Percentiles rank a stretch among this genome's conserved stretches.
Conservation (phyloP, 805 yeast species). For the Starmerella powellii region DNA sequence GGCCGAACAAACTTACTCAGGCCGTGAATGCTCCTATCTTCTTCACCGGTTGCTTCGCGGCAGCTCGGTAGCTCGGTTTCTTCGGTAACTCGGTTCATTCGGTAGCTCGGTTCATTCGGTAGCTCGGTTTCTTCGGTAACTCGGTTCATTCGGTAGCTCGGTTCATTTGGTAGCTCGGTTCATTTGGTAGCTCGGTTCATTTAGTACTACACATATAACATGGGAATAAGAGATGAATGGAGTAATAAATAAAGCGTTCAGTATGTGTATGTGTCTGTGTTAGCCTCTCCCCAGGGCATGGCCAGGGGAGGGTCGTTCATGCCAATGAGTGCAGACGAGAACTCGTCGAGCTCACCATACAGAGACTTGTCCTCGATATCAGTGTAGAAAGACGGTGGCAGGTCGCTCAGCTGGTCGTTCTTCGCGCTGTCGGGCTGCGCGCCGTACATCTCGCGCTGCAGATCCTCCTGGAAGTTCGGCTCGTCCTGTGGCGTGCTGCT, state of each 20-base stretch:
- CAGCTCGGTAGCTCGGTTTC: too few species aligned
- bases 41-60: too few species aligned
- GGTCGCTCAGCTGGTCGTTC: constrained; percentile 9
- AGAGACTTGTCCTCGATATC: constrained; percentile 3
- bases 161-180: too few species aligned
- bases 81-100: too few species aligned
- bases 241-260: neutral
- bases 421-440: constrained; percentile 1
- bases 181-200: too few species aligned
- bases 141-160: too few species aligned
- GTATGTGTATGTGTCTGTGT: neutral
- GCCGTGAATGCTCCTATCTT: too few species aligned
- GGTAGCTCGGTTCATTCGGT: too few species aligned
- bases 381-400: constrained; percentile 13
- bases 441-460: constrained; percentile 15
- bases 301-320: constrained; percentile 10
- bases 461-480: constrained; percentile 7
- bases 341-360: constrained; percentile 3
- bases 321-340: constrained; percentile 10
- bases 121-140: too few species aligned
- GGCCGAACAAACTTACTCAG: too few species aligned
- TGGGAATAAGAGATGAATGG: neutral
- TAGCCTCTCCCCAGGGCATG: constrained; percentile 5
- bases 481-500: neutral
- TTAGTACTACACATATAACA: neutral